These are phyloP conservation scores for Medicago lupulina DNA, from an alignment of 306 rosid species.

Conservation along the genomic window DNA sequence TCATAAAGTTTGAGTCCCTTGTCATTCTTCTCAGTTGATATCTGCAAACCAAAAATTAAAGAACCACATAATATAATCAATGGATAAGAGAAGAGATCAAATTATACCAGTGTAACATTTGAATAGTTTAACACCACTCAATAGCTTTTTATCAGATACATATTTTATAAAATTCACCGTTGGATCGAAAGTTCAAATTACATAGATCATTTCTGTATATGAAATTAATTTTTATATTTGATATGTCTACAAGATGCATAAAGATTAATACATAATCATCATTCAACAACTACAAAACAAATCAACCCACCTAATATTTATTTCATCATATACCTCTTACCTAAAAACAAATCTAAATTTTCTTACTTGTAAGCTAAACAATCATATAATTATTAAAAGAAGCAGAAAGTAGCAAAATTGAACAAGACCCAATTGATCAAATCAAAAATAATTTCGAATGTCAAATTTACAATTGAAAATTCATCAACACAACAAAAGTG, in stretches of 20 bases:
- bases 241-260: neutral
- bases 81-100: neutral
- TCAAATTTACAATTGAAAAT: constrained; percentile 8
- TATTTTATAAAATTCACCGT: too few species aligned
- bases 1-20: constrained; percentile 92
- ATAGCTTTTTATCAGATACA: too few species aligned
- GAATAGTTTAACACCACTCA: neutral
- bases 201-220: too few species aligned
- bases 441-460: neutral
- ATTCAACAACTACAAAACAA: neutral
- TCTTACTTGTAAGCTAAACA: constrained; percentile 5
- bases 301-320: constrained; percentile 17
- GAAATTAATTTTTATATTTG: too few species aligned
- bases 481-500: constrained; percentile 17
- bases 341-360: neutral
- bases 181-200: too few species aligned
- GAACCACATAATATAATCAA: neutral
- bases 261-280: neutral
- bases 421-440: constrained; percentile 23
- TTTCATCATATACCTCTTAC: constrained; percentile 2
- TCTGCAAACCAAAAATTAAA: constrained; percentile 49
- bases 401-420: constrained; percentile 26
- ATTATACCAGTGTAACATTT: neutral
- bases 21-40: constrained; percentile 69
- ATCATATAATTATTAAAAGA: constrained; percentile 15